These are phyloP conservation scores for Tilletiopsis washingtonensis DNA, from an alignment of 1,284 basidiomycete species.

Conservation along the genomic window DNA sequence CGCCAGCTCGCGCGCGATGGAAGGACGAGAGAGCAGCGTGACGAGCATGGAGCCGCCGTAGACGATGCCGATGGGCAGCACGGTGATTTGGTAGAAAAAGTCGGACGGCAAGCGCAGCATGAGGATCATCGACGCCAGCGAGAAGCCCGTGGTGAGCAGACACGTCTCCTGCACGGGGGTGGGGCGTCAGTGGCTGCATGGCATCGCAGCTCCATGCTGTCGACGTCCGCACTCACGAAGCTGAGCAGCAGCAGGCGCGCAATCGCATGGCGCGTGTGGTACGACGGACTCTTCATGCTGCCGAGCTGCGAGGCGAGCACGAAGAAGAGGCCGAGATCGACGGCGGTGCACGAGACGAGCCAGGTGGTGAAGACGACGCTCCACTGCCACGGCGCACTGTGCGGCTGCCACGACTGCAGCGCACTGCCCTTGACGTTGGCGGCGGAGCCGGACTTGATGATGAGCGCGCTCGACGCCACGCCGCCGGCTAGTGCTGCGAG, in stretches of 20 bases:
- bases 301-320: background rate
- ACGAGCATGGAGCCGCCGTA: conserved; percentile 2
- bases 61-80: conserved; percentile 4
- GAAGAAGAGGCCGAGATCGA: conserved; percentile 3
- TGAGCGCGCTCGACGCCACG: conserved; percentile 2
- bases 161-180: too few species aligned
- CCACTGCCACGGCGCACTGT: conserved; percentile 5
- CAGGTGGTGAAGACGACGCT: conserved; percentile 8
- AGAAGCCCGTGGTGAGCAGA: conserved; percentile 1
- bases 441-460: conserved; percentile 1
- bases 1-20: conserved; percentile 6
- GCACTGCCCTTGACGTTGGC: conserved; percentile 6
- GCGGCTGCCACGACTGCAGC: background rate
- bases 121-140: conserved; percentile 6
- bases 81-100: conserved; percentile 3
- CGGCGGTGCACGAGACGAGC: background rate
- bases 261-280: conserved; percentile 5
- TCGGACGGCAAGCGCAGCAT: conserved; percentile 1
- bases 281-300: conserved; percentile 1
- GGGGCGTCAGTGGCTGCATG: too few species aligned
- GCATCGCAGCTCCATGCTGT: too few species aligned
- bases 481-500: too few species aligned
- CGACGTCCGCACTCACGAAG: too few species aligned
- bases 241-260: conserved; percentile 6
- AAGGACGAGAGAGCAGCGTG: conserved; percentile 5